phyloP scores from a whole-genome alignment of 2,329 filamentous ascomycete genomes.

The Pseudopyrenochaeta lycopersici region DNA sequence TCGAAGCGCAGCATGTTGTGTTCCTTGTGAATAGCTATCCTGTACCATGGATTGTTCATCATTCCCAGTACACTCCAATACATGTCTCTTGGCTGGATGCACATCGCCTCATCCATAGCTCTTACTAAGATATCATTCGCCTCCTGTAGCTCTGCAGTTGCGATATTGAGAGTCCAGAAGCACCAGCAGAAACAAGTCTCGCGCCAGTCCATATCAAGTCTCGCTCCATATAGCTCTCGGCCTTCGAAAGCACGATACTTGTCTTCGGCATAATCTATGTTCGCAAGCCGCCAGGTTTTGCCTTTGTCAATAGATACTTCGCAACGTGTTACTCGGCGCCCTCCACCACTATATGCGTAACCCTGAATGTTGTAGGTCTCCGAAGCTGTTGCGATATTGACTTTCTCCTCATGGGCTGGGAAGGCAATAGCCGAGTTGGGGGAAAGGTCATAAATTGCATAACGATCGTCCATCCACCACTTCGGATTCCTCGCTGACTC shows the following conservation, averaged over 20 bases:
- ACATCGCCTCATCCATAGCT: slow-evolving; percentile 90
- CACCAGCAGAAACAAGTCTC: slow-evolving; percentile 91
- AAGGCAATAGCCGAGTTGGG: slow-evolving; percentile 84
- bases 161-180: slow-evolving; percentile 82
- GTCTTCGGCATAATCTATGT: slow-evolving; percentile 86
- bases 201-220: slow-evolving; percentile 81
- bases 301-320: slow-evolving; percentile 87
- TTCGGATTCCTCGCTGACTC: slow-evolving; percentile 76
- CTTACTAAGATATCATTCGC: slow-evolving; percentile 81
- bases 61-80: slow-evolving; percentile 95
- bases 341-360: slow-evolving; percentile 89
- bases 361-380: slow-evolving; percentile 73
- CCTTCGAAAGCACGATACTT: slow-evolving; percentile 73
- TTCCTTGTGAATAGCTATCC: slow-evolving; percentile 78
- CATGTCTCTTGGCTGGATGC: slow-evolving; percentile 88
- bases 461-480: slow-evolving; percentile 88
- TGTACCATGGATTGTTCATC: slow-evolving; percentile 98
- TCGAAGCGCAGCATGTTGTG: slow-evolving; percentile 75
- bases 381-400: slow-evolving; percentile 60
- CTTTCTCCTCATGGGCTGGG: slow-evolving; percentile 78
- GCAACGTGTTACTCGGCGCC: slow-evolving; percentile 81
- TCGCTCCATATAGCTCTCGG: slow-evolving; percentile 77
- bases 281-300: slow-evolving; percentile 78
- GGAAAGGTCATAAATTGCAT: slow-evolving; percentile 92
- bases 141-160: slow-evolving; percentile 66